These are phyloP conservation scores for Erigeron philadelphicus DNA, from an alignment of 140 eudicot genomes.

Conservation along the genomic window DNA sequence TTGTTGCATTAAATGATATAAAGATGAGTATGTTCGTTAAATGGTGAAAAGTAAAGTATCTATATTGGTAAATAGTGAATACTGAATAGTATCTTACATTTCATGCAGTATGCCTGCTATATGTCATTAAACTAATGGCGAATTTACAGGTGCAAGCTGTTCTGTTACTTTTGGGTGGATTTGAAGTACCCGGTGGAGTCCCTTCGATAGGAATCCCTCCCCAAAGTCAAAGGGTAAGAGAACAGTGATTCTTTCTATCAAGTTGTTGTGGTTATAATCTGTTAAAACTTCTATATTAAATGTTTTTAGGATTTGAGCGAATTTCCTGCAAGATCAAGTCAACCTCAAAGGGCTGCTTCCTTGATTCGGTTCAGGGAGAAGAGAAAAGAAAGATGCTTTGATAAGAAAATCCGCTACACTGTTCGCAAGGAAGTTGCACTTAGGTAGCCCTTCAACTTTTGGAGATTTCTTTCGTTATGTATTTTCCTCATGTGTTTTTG, in stretches of 20 bases:
- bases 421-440: slow-evolving; percentile 64
- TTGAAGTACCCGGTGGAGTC: slow-evolving; percentile 67
- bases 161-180: slow-evolving; percentile 84
- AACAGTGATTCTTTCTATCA: slow-evolving; percentile 4
- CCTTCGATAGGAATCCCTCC: slow-evolving; percentile 57
- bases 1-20: too few relatives aligned
- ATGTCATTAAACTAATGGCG: background rate
- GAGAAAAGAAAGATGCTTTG: slow-evolving; percentile 57
- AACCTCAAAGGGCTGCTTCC: slow-evolving; percentile 52
- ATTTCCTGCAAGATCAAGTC: slow-evolving; percentile 47
- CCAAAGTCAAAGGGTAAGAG: slow-evolving; percentile 61
- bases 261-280: background rate
- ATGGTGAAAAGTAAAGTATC: too few relatives aligned
- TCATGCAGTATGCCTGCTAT: too few relatives aligned
- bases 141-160: slow-evolving; percentile 86
- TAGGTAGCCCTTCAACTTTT: slow-evolving; percentile 31
- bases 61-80: too few relatives aligned
- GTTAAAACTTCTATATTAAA: background rate
- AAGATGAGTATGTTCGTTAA: too few relatives aligned
- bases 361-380: slow-evolving; percentile 52
- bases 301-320: slow-evolving; percentile 35
- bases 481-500: background rate
- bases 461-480: background rate
- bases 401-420: slow-evolving; percentile 50
- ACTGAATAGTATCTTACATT: too few relatives aligned